phyloP scores from a whole-genome alignment of 2,329 filamentous ascomycete genomes.

The Fusarium floridanum region DNA sequence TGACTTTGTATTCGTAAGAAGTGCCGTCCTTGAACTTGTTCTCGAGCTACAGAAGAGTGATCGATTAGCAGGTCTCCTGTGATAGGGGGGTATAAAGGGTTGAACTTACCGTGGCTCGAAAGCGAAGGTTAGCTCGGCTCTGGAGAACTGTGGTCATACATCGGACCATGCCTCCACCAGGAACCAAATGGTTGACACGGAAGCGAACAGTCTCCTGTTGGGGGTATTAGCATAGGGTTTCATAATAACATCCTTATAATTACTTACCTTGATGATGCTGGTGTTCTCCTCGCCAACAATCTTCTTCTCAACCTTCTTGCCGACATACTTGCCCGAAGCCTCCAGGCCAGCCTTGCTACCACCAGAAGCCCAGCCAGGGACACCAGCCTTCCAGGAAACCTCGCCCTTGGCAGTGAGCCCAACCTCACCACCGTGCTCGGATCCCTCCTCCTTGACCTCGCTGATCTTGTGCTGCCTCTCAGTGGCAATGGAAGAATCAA shows the following conservation, averaged over 20 bases:
- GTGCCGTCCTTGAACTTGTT: background rate
- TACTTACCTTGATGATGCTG: background rate
- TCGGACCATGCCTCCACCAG: background rate
- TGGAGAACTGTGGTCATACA: background rate
- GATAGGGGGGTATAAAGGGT: background rate
- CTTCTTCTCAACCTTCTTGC: background rate
- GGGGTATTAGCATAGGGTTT: background rate
- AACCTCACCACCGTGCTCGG: background rate
- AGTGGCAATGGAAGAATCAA: background rate
- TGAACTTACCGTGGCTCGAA: background rate
- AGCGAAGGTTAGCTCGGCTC: background rate
- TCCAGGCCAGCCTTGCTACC: background rate
- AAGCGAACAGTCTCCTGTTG: background rate
- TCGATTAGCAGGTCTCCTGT: background rate
- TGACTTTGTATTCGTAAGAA: background rate
- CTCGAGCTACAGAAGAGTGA: background rate
- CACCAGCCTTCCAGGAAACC: background rate
- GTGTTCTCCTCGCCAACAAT: background rate
- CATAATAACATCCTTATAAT: background rate
- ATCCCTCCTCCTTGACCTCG: background rate
- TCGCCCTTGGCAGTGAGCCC: background rate
- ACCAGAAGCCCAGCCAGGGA: background rate
- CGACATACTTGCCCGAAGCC: background rate
- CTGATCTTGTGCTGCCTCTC: constrained; percentile 3
- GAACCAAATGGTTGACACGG: constrained; percentile 1